A percentile compares a stretch with the other conserved stretches of the same genome.
Conservation (phyloP, 2,329 filamentous ascomycete species). For the Thielaviopsis populi region DNA sequence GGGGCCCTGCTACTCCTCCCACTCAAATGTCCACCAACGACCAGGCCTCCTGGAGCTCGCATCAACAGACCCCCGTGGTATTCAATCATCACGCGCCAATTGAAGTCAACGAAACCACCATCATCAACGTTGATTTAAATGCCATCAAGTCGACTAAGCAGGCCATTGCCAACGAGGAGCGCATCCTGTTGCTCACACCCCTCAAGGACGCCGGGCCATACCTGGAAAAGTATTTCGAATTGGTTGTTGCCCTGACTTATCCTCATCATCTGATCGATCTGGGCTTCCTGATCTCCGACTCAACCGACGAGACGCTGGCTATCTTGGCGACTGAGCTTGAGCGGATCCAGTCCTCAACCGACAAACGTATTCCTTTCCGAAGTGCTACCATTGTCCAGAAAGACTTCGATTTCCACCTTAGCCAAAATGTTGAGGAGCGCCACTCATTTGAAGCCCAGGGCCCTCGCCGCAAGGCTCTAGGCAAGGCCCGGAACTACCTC, state of each 20-base stretch:
- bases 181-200: slow-evolving; percentile 80
- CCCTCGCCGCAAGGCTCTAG: slow-evolving; percentile 80
- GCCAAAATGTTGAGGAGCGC: slow-evolving; percentile 66
- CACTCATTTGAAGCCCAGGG: slow-evolving; percentile 81
- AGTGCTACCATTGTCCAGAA: slow-evolving; percentile 80
- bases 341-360: slow-evolving; percentile 66
- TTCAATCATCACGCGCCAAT: slow-evolving; percentile 91
- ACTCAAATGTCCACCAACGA: slow-evolving; percentile 93
- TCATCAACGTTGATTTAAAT: slow-evolving; percentile 73
- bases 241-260: slow-evolving; percentile 78
- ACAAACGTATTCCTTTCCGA: slow-evolving; percentile 62
- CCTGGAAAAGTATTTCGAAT: slow-evolving; percentile 82
- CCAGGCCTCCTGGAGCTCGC: slow-evolving; percentile 73
- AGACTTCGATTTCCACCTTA: slow-evolving; percentile 64
- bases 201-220: slow-evolving; percentile 75
- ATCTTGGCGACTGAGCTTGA: slow-evolving; percentile 72
- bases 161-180: slow-evolving; percentile 67
- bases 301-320: slow-evolving; percentile 79
- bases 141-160: slow-evolving; percentile 64
- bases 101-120: slow-evolving; percentile 65
- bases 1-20: slow-evolving; percentile 85
- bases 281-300: slow-evolving; percentile 86
- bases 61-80: slow-evolving; percentile 80
- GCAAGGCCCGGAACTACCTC: slow-evolving; percentile 80
- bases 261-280: slow-evolving; percentile 92